Evolutionary conservation across 148 eudicot species (phyloP), one percentile per base, ranked within the genome.

Genomic region (Chenopodium formosanum): DNA sequence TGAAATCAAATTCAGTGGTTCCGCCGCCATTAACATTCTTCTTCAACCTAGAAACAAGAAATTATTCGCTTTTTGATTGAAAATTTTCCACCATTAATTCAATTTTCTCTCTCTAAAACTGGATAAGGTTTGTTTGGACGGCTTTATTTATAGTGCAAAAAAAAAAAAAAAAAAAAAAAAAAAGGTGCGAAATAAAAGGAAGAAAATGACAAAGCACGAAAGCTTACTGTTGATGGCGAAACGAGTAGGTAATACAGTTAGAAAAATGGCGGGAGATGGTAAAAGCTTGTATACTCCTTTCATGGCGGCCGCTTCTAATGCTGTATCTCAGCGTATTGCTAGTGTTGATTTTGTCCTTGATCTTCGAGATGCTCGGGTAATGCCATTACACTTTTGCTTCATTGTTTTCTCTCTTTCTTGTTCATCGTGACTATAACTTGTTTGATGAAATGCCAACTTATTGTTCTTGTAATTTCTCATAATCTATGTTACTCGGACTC

Each of bases 331-430:
- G 16, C 94, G 99, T 4, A 82, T 95, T 58, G 91, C 97, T 12
- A 77, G 88, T 7, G 97, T 91, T 11, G 95, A 95, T 88, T 83
- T 93, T 64, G 90, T 95, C 65, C 75, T 95, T 52, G 97, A 92
- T 81, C 92, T 93, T 74, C 86, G 98, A 80, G 99, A 95, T 80
- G 94, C 99, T 40, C 87, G 99, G 89, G 99, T 92, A 87, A 25
- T 16, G 27, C 9, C 22, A 20, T 19, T 14, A 58, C 22, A 23
- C 14, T 29, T 1, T 13, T 20, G 17, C 22, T 17, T 27, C 6
- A 10, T 47, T 32, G 48, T 11, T 44, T 10, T 60, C 17, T 19
- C 48, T 48, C 52, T 11, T 11, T 50, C 2, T 50, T 0, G 53
- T 50, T 50, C 53, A 2, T 50, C 53, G 48, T 37, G 85, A 63